phyloP scores from a whole-genome alignment of 2,329 filamentous ascomycete species.

The Chaetomiaceae sp. region DNA sequence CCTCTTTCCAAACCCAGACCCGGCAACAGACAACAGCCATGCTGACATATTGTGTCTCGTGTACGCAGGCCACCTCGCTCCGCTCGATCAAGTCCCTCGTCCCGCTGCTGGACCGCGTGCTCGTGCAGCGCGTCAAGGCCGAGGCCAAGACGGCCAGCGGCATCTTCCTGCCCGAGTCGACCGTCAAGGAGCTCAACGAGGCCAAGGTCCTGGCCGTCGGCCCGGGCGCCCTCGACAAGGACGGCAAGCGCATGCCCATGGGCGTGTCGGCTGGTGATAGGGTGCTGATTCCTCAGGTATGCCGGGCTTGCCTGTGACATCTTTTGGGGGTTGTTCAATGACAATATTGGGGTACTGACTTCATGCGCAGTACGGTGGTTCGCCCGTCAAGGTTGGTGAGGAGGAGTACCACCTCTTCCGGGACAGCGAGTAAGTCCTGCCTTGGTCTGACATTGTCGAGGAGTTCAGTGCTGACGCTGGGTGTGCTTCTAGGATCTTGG shows the following conservation, averaged over 20 bases:
- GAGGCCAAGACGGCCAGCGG: slow-evolving; percentile 94
- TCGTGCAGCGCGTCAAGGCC: slow-evolving; percentile 96
- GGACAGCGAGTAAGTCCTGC: slow-evolving; percentile 83
- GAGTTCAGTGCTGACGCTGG: slow-evolving; percentile 18
- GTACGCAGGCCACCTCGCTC: slow-evolving; percentile 63
- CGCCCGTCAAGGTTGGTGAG: slow-evolving; percentile 93
- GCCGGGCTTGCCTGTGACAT: slow-evolving; percentile 25
- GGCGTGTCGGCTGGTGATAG: slow-evolving; percentile 81
- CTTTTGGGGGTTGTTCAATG: too few relatives aligned
- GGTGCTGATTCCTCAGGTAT: slow-evolving; percentile 91
- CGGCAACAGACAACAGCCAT: not conserved
- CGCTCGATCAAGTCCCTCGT: slow-evolving; percentile 93
- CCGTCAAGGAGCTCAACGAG: slow-evolving; percentile 97
- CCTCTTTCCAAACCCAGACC: not conserved
- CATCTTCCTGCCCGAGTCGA: slow-evolving; percentile 96
- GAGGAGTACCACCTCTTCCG: slow-evolving; percentile 95
- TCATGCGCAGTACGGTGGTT: slow-evolving; percentile 72
- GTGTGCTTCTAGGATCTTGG: slow-evolving; percentile 66
- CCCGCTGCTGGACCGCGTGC: slow-evolving; percentile 94
- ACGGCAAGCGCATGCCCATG: slow-evolving; percentile 82
- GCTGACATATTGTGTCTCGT: not conserved
- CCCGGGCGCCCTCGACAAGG: slow-evolving; percentile 79
- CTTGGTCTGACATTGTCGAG: not conserved
- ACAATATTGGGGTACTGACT: not conserved
- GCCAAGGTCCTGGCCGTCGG: slow-evolving; percentile 94